Evolutionary conservation across 345 rosid species (phyloP).

Genomic region (Geranium rotundifolium): DNA sequence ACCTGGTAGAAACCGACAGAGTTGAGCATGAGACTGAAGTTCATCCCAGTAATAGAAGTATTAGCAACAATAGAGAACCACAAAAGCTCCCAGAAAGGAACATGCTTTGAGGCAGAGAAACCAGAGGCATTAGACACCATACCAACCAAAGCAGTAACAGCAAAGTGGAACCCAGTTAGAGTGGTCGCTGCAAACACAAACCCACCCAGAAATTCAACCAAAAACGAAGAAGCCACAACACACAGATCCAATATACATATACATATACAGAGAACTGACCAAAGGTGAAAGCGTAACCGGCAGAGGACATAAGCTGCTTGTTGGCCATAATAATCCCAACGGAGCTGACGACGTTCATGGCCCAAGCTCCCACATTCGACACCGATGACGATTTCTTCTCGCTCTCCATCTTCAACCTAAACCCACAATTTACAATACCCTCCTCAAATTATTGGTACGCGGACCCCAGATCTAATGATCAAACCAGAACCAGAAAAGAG

Average conservation of each 20-base stretch:
- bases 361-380: conserved; percentile 82
- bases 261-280: too few relatives aligned
- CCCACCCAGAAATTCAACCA: too few relatives aligned
- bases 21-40: too few relatives aligned
- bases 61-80: conserved; percentile 70
- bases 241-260: too few relatives aligned
- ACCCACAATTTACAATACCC: not conserved
- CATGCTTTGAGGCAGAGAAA: conserved; percentile 51
- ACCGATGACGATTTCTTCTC: conserved; percentile 60
- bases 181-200: conserved; percentile 52
- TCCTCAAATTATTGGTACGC: not conserved
- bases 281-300: conserved; percentile 68
- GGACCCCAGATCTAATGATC: too few relatives aligned
- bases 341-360: conserved; percentile 76
- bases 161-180: conserved; percentile 73
- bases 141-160: conserved; percentile 74
- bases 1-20: too few relatives aligned
- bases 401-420: too few relatives aligned
- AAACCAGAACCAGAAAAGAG: too few relatives aligned
- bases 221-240: too few relatives aligned
- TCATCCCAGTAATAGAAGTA: too few relatives aligned
- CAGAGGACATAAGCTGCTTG: conserved; percentile 84
- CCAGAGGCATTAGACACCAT: conserved; percentile 81
- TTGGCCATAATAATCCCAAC: conserved; percentile 95
- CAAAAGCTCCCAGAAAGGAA: conserved; percentile 92